Conservation (phyloP, 805 yeast genomes). For the Priceomyces medius region DNA sequence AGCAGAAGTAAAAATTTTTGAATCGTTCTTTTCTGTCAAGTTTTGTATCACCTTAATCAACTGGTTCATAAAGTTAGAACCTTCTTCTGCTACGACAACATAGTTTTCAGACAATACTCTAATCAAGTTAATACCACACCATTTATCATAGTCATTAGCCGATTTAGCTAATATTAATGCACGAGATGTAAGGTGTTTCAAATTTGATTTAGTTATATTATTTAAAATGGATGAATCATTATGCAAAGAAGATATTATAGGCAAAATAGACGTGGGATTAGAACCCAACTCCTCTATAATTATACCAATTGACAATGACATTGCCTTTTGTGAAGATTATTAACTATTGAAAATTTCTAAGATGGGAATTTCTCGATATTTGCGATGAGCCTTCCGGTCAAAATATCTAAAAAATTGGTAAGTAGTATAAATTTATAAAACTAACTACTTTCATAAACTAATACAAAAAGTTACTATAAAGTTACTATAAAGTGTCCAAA, state of each 20-base stretch:
- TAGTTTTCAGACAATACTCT: slow-evolving; percentile 42
- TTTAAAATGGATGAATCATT: slow-evolving; percentile 29
- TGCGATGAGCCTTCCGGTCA: no score
- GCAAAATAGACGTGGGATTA: slow-evolving; percentile 26
- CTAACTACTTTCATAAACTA: slow-evolving; percentile 1
- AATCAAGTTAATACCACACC: slow-evolving; percentile 60
- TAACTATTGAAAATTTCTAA: background rate
- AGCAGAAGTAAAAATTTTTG: slow-evolving; percentile 32
- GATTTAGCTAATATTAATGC: slow-evolving; percentile 29
- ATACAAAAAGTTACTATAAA: background rate
- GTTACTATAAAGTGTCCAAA: background rate
- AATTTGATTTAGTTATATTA: slow-evolving; percentile 48
- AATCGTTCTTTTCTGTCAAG: slow-evolving; percentile 32
- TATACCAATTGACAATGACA: slow-evolving; percentile 10
- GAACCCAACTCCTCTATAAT: slow-evolving; percentile 27
- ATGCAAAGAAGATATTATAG: slow-evolving; percentile 31
- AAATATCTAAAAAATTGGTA: no score
- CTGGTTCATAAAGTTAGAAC: slow-evolving; percentile 37
- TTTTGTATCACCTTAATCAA: slow-evolving; percentile 43
- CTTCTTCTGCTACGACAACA: slow-evolving; percentile 40
- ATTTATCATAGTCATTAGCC: slow-evolving; percentile 40
- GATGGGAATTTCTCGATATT: slow-evolving; percentile 1
- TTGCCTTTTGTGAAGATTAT: background rate
- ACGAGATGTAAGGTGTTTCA: slow-evolving; percentile 49
- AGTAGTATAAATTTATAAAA: background rate